Evolutionary conservation across 176 grass and related monocot species (phyloP), one percentile per base, ranked within the genome.

Genomic region (Tuctoria greenei): DNA sequence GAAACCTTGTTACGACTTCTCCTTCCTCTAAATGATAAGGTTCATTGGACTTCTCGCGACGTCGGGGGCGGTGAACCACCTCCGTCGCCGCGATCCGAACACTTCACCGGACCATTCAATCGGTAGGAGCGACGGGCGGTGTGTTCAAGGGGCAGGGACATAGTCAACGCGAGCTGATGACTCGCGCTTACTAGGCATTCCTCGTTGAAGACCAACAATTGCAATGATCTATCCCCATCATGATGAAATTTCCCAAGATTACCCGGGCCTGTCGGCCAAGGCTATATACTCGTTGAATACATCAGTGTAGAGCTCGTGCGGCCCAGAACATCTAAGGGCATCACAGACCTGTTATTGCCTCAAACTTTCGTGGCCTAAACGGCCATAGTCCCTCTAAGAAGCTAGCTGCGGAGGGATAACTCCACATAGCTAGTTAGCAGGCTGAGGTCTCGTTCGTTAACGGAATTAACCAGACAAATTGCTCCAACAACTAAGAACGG

Each of bases 261-360:
- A 90, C 84, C 78, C 73, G 50, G 73, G 81, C 85, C 74, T 88
- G 76, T 93, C 82, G 66, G 69, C 87, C 91, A 90, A 90, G 87
- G 87, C 78, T 88, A 90, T 88, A 90, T 82, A 88, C 91, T 93
- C 70, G 65, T 88, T 90, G 85, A 69, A 90, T 90, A 90, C 91
- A 93, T 90, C 81, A 90, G 75, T 86, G 91, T 93, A 93, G 91
- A 78, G 79, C 52, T 50, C 69, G 73, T 93, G 84, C 78, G 74
- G 84, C 85, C 88, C 78, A 81, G 66, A 93, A 93, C 88, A 93
- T 90, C 88, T 93, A 93, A 90, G 88, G 91, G 91, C 87, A 88
- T 93, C 91, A 93, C 74, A 88, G 82, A 88, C 85, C 74, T 90
- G 39, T 88, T 93, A 93, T 90, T 67, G 66, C 66, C 66, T 68